Percentiles rank a stretch among this genome's conserved stretches.
phyloP scores from a whole-genome alignment of 495 filamentous ascomycete species.

The Venustampulla echinocandica region DNA sequence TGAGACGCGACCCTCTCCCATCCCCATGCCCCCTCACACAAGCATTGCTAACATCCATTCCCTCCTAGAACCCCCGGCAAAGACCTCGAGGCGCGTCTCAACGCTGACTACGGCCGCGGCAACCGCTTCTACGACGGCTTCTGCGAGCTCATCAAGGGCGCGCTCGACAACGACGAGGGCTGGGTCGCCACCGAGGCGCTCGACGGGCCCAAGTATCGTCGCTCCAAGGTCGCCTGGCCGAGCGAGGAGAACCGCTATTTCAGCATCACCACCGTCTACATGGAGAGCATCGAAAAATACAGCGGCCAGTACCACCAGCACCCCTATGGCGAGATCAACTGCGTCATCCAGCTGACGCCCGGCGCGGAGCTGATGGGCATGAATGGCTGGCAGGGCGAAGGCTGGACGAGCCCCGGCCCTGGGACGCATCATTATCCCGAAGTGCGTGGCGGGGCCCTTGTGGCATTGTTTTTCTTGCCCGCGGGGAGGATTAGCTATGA shows the following conservation, averaged over 20 bases:
- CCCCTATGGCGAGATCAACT: conserved; percentile 42
- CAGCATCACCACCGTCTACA: conserved; percentile 43
- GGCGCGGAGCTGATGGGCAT: conserved; percentile 34
- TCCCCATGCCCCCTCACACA: no score
- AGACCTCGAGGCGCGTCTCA: no score
- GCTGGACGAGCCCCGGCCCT: conserved; percentile 34
- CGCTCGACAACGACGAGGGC: no score
- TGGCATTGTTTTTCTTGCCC: conserved; percentile 37
- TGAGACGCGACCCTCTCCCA: no score
- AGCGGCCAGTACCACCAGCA: conserved; percentile 37
- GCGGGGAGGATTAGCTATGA: conserved; percentile 35
- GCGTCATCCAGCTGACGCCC: conserved; percentile 33
- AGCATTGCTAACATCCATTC: no score
- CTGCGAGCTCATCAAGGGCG: no score
- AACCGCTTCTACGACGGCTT: no score
- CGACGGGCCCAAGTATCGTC: conserved; percentile 35
- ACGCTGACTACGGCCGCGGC: no score
- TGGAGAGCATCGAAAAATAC: conserved; percentile 33
- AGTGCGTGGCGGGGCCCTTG: conserved; percentile 29
- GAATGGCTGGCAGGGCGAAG: conserved; percentile 35
- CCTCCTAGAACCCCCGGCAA: no score
- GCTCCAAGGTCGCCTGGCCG: conserved; percentile 32
- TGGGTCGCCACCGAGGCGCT: conserved; percentile 36
- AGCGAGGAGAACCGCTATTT: conserved; percentile 32
- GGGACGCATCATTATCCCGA: conserved; percentile 39